A percentile compares a stretch with the other conserved stretches of the same genome.
These are phyloP conservation scores for Suillus tomentosus DNA, from an alignment of 768 basidiomycete genomes.

Conservation along the genomic window DNA sequence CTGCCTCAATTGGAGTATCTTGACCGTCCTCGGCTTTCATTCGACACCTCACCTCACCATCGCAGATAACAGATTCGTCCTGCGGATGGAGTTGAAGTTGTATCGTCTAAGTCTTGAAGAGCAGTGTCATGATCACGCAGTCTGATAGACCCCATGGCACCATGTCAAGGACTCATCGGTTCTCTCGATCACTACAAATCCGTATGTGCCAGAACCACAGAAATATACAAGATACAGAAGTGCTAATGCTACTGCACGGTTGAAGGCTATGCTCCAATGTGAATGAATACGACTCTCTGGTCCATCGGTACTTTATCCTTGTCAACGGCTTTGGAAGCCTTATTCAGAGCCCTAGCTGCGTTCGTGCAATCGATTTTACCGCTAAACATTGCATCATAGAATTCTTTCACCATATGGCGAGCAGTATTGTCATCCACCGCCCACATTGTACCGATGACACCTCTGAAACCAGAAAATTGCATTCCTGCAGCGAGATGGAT, in stretches of 20 bases:
- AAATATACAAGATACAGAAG: not conserved
- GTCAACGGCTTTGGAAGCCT: slow-evolving; percentile 24
- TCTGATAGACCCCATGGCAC: no score
- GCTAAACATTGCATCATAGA: slow-evolving; percentile 25
- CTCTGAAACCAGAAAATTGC: slow-evolving; percentile 37
- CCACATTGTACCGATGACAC: slow-evolving; percentile 40
- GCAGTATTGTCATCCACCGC: slow-evolving; percentile 30
- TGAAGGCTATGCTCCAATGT: slow-evolving; percentile 22
- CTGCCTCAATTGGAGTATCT: no score
- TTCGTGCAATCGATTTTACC: slow-evolving; percentile 16
- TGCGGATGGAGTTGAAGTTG: no score
- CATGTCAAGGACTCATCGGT: no score
- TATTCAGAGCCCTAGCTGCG: slow-evolving; percentile 24
- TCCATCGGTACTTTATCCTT: slow-evolving; percentile 24
- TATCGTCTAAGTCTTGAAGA: no score
- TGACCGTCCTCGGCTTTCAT: no score
- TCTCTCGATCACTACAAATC: not conserved
- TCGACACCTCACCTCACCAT: no score
- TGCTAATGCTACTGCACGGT: not conserved
- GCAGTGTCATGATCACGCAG: no score
- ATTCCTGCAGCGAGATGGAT: slow-evolving; percentile 38
- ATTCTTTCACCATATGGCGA: slow-evolving; percentile 21
- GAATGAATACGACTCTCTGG: slow-evolving; percentile 30
- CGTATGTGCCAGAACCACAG: not conserved
- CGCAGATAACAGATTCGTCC: no score